Base-by-base conservation (phyloP, 1,284 basidiomycete species). In the Puccinia triticina region DNA sequence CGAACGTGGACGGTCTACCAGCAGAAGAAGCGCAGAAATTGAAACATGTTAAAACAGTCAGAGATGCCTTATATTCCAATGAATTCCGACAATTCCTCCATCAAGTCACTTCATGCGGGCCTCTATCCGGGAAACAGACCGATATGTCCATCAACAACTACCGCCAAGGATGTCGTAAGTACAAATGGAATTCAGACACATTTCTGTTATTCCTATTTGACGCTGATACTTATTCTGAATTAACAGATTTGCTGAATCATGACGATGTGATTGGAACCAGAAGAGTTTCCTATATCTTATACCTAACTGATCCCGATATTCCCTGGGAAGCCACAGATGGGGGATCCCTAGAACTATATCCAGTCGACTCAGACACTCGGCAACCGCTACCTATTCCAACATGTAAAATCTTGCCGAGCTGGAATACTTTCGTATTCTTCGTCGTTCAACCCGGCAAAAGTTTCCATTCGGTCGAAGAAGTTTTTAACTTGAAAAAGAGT, bases 401-500 rank as follows among this genome's bases (percentile, higher is more conserved):
- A 64, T 92, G 91, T 86, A 88, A 88, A 83, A 91, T 94, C 72
- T 90, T 91, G 0, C 93, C 94, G 18, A 92, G 92, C 84, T 98
- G 96, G 95, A 97, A 98, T 86, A 96, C 98, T 85, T 96, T 98
- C 86, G 91, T 97, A 59, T 95, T 98, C 88, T 99, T 99, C 87
- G 93, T 94, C 86, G 88, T 89, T 55, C 89, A 90, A 84, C 90
- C 90, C 0, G 94, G 96, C 0, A 90, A 91, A 87, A 98, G 95
- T 85, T 98, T 98, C 89, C 96, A 99, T 88, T 94, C 95, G 0
- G 96, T 99, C 10, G 94, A 98, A 86, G 96, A 99, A 87, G 96
- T 98, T 32, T 91, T 95, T n/a, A 92, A 94, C 0, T 92, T 87
- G 23, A 89, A 90, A 83, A 86, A 88, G 94, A 84, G 84, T 2